Conservation (phyloP, 108 stramenopile genomes). For the Pseudonitzschia pungens region DNA sequence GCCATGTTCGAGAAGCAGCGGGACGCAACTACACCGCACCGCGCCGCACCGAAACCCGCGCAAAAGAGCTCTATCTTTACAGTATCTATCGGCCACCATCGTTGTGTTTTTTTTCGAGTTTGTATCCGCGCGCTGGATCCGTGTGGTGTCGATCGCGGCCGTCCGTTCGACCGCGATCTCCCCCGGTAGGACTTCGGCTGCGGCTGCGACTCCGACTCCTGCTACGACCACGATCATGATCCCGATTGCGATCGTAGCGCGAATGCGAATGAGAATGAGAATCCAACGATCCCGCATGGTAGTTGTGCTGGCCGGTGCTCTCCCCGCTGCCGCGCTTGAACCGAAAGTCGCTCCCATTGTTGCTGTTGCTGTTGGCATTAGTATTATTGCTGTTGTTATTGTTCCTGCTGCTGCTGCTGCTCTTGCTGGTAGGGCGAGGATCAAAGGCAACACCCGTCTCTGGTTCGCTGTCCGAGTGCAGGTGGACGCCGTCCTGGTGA, state of each 20-base stretch:
- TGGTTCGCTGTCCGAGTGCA: slow-evolving; percentile 15
- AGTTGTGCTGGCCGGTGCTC: slow-evolving; percentile 10
- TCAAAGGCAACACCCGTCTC: background rate
- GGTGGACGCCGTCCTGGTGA: slow-evolving; percentile 44
- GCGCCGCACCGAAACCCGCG: no score
- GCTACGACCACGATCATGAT: slow-evolving; percentile 13
- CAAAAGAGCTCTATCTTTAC: no score
- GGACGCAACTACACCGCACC: no score
- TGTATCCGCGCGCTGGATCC: background rate
- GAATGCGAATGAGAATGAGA: no score
- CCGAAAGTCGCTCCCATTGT: background rate
- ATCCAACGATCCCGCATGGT: background rate
- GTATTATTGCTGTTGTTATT: background rate
- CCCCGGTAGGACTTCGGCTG: slow-evolving; percentile 27
- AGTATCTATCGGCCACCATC: no score
- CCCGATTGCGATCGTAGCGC: background rate
- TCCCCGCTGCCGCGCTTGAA: background rate
- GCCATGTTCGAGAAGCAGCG: no score
- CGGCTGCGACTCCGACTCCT: slow-evolving; percentile 26
- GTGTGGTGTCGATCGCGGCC: background rate
- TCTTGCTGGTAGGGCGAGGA: no score
- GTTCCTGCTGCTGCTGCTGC: background rate
- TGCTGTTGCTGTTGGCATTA: background rate
- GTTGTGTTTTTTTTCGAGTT: background rate
- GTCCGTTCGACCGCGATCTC: background rate